Conservation (phyloP, 2,329 filamentous ascomycete species). For the Balansia obtecta region DNA sequence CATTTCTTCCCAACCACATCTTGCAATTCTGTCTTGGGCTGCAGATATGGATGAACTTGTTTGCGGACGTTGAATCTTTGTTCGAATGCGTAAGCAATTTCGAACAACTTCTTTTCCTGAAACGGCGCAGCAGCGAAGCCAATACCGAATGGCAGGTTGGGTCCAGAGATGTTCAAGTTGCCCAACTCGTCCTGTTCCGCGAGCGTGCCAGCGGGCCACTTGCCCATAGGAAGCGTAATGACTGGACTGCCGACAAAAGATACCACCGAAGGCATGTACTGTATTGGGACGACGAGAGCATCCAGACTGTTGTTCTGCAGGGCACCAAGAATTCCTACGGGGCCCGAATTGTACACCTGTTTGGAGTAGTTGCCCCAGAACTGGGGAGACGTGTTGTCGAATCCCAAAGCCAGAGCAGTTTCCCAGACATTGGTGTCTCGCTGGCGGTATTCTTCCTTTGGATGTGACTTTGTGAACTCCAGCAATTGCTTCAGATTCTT, state of each 20-base stretch:
- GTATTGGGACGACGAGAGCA: slow-evolving; percentile 46
- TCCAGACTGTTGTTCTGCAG: slow-evolving; percentile 41
- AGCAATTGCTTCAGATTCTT: slow-evolving; percentile 35
- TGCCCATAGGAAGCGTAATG: slow-evolving; percentile 49
- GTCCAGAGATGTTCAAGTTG: slow-evolving; percentile 34
- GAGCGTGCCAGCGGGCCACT: slow-evolving; percentile 37
- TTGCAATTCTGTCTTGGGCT: slow-evolving; percentile 19
- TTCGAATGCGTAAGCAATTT: slow-evolving; percentile 57
- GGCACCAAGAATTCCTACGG: slow-evolving; percentile 46
- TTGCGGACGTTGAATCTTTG: slow-evolving; percentile 32
- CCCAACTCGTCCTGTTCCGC: slow-evolving; percentile 33
- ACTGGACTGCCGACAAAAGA: slow-evolving; percentile 47
- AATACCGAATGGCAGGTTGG: slow-evolving; percentile 49
- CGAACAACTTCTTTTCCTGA: slow-evolving; percentile 47
- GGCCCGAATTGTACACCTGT: slow-evolving; percentile 38
- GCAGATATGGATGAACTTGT: slow-evolving; percentile 15
- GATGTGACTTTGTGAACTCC: slow-evolving; percentile 40
- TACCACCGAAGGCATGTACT: slow-evolving; percentile 32
- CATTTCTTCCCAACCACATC: slow-evolving; percentile 10
- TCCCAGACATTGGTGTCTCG: slow-evolving; percentile 48
- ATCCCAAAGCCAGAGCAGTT: slow-evolving; percentile 34
- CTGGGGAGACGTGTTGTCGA: slow-evolving; percentile 38
- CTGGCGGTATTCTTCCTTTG: slow-evolving; percentile 42
- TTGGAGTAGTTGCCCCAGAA: slow-evolving; percentile 48
- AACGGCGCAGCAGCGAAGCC: slow-evolving; percentile 47